Base-by-base conservation (phyloP, 345 rosid species). In the Pseudoturritis turrita region DNA sequence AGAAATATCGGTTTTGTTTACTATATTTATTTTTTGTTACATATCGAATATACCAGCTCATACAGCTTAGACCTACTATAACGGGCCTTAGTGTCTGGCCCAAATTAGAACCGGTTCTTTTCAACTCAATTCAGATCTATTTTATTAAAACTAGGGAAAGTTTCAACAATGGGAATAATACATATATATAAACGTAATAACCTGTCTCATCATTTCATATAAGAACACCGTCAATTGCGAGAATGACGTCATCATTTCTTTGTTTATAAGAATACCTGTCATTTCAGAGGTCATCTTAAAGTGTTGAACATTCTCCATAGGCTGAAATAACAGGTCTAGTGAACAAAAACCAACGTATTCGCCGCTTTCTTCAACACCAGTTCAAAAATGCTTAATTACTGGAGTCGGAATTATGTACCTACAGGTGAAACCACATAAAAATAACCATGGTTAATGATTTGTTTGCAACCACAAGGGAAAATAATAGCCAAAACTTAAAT, bases 131-230 rank as follows among this genome's bases (percentile, higher is more conserved):
- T n/a, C n/a, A n/a, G n/a, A n/a, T n/a, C n/a, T n/a, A n/a, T 26
- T 26, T 26, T 26, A 26, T 26, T 3, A 26, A 26, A 26, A 3
- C 3, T 26, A 26, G 28, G 28, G 28, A 26, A 26, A 26, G 5
- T 26, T 26, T 26, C 28, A 26, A 26, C 5, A 26, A 3, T n/a
- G n/a, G 28, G 28, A 3, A 26, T 5, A 26, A 26, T 26, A 36
- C 12, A 36, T 57, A 11, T 3, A 22, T 10, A 1, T 10, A 57
- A n/a, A n/a, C n/a, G 2, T 26, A 26, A 12, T 45, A 77, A 86
- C 91, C 87, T 67, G 84, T 82, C 71, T 87, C 86, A 83, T 88
- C 91, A 72, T 81, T 90, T 74, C 91, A 88, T 73, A 90, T 80
- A 39, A 83, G 81, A 33, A 86, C 85, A 23, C 82, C 88, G 77